Percentiles rank a stretch among this genome's conserved stretches.
Conservation (phyloP, 768 basidiomycete species). For the Russula abietina region DNA sequence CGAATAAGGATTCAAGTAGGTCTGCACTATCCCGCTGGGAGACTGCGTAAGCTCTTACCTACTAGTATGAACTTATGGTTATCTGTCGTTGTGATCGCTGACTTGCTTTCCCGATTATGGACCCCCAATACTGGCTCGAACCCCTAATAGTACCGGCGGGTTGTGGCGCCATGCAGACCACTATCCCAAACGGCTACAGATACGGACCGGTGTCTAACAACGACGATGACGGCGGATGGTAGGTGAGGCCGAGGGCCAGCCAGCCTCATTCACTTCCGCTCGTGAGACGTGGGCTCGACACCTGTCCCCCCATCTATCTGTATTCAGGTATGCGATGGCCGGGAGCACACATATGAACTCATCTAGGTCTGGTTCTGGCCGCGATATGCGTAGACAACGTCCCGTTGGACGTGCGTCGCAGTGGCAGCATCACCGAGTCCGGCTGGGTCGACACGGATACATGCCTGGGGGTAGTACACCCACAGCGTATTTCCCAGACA, state of each 20-base stretch:
- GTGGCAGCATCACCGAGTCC: conserved; percentile 31
- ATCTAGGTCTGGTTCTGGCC: conserved; percentile 75
- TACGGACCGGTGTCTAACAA: conserved; percentile 54
- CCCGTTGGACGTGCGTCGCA: conserved; percentile 39
- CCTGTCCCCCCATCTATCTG: background rate
- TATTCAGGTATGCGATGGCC: conserved; percentile 53
- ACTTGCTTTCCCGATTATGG: conserved; percentile 33
- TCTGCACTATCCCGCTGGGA: conserved; percentile 49
- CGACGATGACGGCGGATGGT: conserved; percentile 58
- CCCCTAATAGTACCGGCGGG: conserved; percentile 47
- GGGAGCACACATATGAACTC: conserved; percentile 49
- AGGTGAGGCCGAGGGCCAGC: conserved; percentile 26
- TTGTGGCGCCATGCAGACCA: conserved; percentile 46
- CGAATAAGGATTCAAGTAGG: too few species aligned
- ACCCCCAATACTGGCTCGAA: too few species aligned
- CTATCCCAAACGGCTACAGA: conserved; percentile 34
- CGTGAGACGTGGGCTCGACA: background rate
- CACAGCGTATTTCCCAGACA: conserved; percentile 54
- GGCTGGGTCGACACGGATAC: conserved; percentile 40
- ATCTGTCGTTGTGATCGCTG: background rate
- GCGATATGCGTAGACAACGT: conserved; percentile 38
- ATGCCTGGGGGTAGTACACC: conserved; percentile 66
- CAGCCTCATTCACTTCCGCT: background rate
- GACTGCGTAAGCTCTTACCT: conserved; percentile 39
- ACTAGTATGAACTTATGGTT: too few species aligned